Conservation (phyloP, 116 monocot species). For the Phalaenopsis hybrid region DNA sequence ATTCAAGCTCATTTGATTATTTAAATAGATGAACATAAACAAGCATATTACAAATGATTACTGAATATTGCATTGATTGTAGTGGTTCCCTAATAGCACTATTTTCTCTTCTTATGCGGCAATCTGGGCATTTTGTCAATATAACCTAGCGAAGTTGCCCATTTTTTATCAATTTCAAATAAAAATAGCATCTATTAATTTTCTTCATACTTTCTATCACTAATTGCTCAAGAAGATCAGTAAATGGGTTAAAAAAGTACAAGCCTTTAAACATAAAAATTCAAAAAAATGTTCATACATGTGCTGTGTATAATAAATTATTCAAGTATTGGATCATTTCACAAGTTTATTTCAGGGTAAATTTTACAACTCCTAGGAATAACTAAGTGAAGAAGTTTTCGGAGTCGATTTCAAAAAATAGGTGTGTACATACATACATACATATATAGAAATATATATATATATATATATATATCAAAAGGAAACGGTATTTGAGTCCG, state of each 20-base stretch:
- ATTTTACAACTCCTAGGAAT: neutral
- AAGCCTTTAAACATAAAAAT: neutral
- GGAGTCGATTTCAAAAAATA: neutral
- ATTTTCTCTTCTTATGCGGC: no score
- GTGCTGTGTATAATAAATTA: neutral
- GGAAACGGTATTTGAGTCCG: no score
- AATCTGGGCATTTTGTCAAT: no score
- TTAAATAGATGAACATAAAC: no score
- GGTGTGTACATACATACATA: neutral
- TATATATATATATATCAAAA: no score
- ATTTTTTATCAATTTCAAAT: neutral
- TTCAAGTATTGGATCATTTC: neutral
- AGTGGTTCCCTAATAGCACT: no score
- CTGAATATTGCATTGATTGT: no score
- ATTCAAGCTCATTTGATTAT: no score
- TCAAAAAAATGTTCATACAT: neutral
- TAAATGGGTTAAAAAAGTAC: neutral
- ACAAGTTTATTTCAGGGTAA: neutral
- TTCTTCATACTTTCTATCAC: neutral
- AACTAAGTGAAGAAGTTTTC: neutral
- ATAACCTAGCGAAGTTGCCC: neutral
- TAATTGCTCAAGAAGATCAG: neutral
- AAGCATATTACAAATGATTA: no score
- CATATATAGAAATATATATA: no score
- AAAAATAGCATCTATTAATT: neutral